Evolutionary conservation across 805 yeast species (phyloP).

Genomic region (Candida saitoana): DNA sequence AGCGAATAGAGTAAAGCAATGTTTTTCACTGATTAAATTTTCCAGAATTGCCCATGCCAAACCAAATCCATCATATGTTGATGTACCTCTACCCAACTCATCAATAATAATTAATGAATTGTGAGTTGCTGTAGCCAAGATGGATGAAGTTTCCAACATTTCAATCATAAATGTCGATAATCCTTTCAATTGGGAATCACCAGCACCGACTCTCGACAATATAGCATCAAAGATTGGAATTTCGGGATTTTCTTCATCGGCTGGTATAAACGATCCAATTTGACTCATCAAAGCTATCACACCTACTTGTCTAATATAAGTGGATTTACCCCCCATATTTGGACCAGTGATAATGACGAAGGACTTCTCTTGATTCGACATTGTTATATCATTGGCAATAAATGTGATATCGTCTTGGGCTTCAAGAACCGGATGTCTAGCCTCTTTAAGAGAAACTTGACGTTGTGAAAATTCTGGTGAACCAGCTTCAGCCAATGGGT

Average conservation of each 20-base stretch:
- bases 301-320: constrained; percentile 86
- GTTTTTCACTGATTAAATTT: constrained; percentile 64
- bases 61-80: constrained; percentile 93
- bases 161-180: constrained; percentile 91
- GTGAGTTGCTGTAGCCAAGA: constrained; percentile 70
- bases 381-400: constrained; percentile 82
- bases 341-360: constrained; percentile 92
- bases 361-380: constrained; percentile 42
- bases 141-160: constrained; percentile 90
- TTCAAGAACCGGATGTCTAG: constrained; percentile 94
- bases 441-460: constrained; percentile 55
- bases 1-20: constrained; percentile 85
- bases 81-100: constrained; percentile 92
- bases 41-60: constrained; percentile 96
- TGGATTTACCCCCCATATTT: constrained; percentile 96
- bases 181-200: constrained; percentile 95
- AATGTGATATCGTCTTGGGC: constrained; percentile 87
- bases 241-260: constrained; percentile 51
- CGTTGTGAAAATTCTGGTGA: constrained; percentile 33
- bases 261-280: constrained; percentile 86
- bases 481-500: constrained; percentile 41
- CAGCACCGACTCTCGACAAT: constrained; percentile 96
- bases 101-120: constrained; percentile 86
- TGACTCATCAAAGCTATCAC: constrained; percentile 84
- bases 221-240: constrained; percentile 85